Evolutionary conservation across 2,329 filamentous ascomycete species (phyloP).

Genomic region (Alternaria novae-zelandiae): DNA sequence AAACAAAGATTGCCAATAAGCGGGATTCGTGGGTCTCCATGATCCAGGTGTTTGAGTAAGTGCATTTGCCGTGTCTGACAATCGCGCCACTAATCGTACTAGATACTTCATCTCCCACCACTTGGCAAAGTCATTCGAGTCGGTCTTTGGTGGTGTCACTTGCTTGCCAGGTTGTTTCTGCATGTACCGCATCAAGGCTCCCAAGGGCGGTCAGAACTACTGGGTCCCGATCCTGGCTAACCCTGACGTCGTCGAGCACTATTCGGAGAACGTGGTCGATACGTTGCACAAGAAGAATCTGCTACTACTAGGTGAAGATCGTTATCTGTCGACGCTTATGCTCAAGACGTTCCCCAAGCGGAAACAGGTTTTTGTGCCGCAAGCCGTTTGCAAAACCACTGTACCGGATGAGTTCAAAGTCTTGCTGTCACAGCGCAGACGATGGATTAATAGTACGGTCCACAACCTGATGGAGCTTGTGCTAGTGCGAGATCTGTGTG

Average conservation of each 20-base stretch:
- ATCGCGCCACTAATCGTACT: constrained; percentile 33
- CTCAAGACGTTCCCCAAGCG: constrained; percentile 98
- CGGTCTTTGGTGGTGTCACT: constrained; percentile 97
- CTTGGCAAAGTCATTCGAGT: constrained; percentile 95
- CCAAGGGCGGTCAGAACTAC: constrained; percentile 98
- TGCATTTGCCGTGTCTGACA: constrained; percentile 25
- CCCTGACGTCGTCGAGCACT: constrained; percentile 97
- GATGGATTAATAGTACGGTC: constrained; percentile 99
- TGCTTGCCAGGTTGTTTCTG: constrained; percentile 99
- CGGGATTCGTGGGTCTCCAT: constrained; percentile 91
- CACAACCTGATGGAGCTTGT: constrained; percentile 99
- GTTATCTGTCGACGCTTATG: constrained; percentile 96
- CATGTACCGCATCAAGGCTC: constrained; percentile 99
- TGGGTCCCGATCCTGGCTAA: constrained; percentile 99
- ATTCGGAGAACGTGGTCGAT: constrained; percentile 98
- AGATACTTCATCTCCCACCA: constrained; percentile 98
- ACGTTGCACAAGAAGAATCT: constrained; percentile 98
- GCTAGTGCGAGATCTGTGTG: constrained; percentile 92
- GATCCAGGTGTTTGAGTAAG: constrained; percentile 94
- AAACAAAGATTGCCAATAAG: constrained; percentile 99
- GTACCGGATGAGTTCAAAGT: constrained; percentile 94
- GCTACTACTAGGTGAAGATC: constrained; percentile 89
- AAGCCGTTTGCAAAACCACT: constrained; percentile 98
- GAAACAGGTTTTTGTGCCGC: constrained; percentile 97
- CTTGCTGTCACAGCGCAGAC: constrained; percentile 88